Base-by-base conservation (phyloP, 257 asterid species). In the Fraxinus cuspidata region DNA sequence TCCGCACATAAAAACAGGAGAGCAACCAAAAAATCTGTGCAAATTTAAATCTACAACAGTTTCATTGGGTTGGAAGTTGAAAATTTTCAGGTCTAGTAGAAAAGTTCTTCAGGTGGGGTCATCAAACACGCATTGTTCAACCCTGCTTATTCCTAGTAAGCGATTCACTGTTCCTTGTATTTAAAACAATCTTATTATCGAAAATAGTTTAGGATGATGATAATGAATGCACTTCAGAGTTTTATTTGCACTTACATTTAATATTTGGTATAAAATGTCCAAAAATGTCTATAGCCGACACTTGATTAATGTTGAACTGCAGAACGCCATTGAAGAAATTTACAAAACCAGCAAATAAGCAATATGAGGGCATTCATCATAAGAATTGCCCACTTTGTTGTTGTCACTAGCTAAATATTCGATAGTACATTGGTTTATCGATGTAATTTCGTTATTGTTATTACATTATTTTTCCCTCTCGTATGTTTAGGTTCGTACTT, bases 111-210 rank as follows among this genome's bases (percentile, higher is more conserved):
- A 18, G 82, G 87, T 4, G 91, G 96, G 49, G 70, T 80, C 60
- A 74, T 93, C 70, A 88, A 86, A 65, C 85, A 84, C 19, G 77
- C 89, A n/a, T 67, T 93, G 68, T 93, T 91, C 86, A 86, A 87
- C 75, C 73, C 88, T n/a, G 92, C 94, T 58, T 91, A 87, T 78
- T 86, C 90, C 78, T 93, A 87, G 97, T 93, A 90, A 84, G 97
- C 77, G 25, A 56, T 16, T 2, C 15, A 18, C 8, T 42, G 73
- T 82, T 56, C 28, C 25, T n/a, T n/a, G 28, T 56, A 56, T n/a
- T 56, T 16, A 38, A 3, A 7, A 32, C 42, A 12, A 69, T 8
- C 11, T 1, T 67, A 15, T 67, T 67, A 12, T 25, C 2, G 13
- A 29, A 19, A 31, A 18, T 31, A 15, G 51, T 44, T 44, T 44